Evolutionary conservation across 2,329 filamentous ascomycete species (phyloP), one percentile per base, ranked within the genome.

Genomic region (Aureobasidium sp.): DNA sequence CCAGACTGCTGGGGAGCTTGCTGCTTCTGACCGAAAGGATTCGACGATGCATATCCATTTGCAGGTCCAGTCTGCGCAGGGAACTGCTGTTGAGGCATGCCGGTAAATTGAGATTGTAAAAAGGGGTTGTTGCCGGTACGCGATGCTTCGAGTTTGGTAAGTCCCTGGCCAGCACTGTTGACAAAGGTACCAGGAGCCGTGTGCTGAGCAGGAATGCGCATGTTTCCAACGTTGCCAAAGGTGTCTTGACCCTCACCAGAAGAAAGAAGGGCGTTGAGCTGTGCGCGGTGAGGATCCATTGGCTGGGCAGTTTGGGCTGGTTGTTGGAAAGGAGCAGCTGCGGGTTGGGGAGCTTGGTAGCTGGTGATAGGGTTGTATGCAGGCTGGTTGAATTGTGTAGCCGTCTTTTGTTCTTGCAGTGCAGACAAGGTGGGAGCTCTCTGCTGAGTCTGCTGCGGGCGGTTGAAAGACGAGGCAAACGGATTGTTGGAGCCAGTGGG

Each of bases 401-500:
- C 84, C 0, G 89, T 88, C 78, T 92, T 90, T 72, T 96, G 91
- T 75, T 97, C 92, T 32, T 87, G 87, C 17, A 97, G 80, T 3
- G 87, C 85, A 68, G 85, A 85, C 56, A 97, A 82, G 2, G 87
- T 86, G 13, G 90, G 87, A 64, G 89, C 84, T 8, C 84, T 80
- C 32, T 82, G 80, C 69, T 73, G 50, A 63, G 71, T 66, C 78
- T 86, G 71, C 80, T 87, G 77, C 67, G 83, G 77, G 63, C 82
- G 79, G 63, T 76, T 76, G 70, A 88, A 85, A n/a, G 87, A 83
- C 13, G 84, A 81, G 29, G 94, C 93, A 71, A 99, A 99, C 2
- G 94, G 94, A 73, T 99, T 99, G 80, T 99, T 99, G 17, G 94
- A 97, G 52, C 94, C 94, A 2, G 94, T 99, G 3, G 90, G 88